These are phyloP conservation scores for Gastroboletus turbinatus DNA, from an alignment of 1,284 basidiomycete species.

Conservation along the genomic window DNA sequence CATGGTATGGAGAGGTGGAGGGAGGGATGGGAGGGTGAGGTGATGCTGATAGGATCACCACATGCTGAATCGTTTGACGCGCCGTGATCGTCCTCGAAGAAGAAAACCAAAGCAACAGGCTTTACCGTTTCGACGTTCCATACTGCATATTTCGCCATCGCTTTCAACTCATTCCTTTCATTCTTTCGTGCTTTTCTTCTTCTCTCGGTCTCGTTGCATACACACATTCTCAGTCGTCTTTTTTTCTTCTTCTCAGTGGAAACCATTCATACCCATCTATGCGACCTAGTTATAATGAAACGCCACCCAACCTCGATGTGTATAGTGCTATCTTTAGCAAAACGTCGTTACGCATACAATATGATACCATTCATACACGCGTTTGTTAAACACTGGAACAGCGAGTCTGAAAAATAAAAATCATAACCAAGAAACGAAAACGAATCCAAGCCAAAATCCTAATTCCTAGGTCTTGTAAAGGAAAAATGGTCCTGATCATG, in stretches of 20 bases:
- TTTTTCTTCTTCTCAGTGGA: neutral
- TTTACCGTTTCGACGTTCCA: neutral
- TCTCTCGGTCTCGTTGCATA: neutral
- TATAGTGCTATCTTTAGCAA: neutral
- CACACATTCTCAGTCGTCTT: neutral
- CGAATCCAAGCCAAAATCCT: neutral
- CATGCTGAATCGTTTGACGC: slow-evolving; percentile 1
- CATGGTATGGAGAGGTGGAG: slow-evolving; percentile 5
- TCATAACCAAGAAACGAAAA: neutral
- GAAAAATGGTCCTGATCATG: neutral
- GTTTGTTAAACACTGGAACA: neutral
- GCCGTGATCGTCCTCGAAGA: neutral
- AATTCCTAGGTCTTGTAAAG: no score
- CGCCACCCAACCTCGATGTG: neutral
- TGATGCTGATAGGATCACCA: slow-evolving; percentile 23
- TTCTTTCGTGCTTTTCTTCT: neutral
- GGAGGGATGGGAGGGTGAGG: slow-evolving; percentile 18
- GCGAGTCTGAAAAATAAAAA: neutral
- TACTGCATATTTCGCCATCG: neutral
- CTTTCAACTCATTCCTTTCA: neutral
- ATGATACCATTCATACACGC: neutral
- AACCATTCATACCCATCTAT: neutral
- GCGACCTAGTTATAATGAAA: neutral
- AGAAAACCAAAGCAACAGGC: neutral
- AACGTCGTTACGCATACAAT: neutral